Base-by-base conservation (phyloP, 192 early-diverging fungal genomes). In the Podila minutissima region DNA sequence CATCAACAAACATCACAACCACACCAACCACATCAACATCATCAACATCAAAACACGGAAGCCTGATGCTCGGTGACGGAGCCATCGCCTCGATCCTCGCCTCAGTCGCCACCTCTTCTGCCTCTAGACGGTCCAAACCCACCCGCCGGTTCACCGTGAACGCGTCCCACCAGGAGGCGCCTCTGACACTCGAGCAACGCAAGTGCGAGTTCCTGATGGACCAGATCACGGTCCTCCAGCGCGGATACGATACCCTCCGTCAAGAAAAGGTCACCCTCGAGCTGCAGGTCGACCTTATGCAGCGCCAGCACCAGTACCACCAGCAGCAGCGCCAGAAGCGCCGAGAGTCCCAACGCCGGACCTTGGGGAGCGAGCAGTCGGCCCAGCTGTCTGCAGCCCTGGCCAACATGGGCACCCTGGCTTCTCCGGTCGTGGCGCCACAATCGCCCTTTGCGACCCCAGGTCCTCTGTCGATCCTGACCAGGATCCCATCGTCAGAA, bases 321-420 rank as follows among this genome's bases (percentile, higher is more conserved):
- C 68, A 76, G 35, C 77, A 81, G 17, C 74, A 76, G 24, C 66
- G 77, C 20, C 77, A 81, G 31, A 81, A 81, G 62, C 77, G 77
- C 15, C 66, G 77, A 11, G 70, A 72, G 15, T 81, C 77, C 1
- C 77, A 81, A 37, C 28, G 71, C 19, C 77, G 71, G 5, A 72
- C 70, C 9, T 26, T 73, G 8, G 77, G 77, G 20, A 66, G 69
- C 19, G 77, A 81, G 3, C 77, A 81, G 49, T 73, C 71, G 0
- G 32, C 37, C 4, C 37, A 66, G 5, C 62, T 81, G 35, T 69
- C 77, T 3, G 60, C 67, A 7, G 71, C 77, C 24, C 49, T 81
- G 26, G 71, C 71, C 61, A 61, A 61, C 31, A 61, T 61, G 10
- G 26, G 24, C 59, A 53, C 51, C 51, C 13, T 24, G 6, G 51